Evolutionary conservation across 2,329 filamentous ascomycete species (phyloP), one percentile per base, ranked within the genome.

Genomic region (Cordyceps cateniannulata): DNA sequence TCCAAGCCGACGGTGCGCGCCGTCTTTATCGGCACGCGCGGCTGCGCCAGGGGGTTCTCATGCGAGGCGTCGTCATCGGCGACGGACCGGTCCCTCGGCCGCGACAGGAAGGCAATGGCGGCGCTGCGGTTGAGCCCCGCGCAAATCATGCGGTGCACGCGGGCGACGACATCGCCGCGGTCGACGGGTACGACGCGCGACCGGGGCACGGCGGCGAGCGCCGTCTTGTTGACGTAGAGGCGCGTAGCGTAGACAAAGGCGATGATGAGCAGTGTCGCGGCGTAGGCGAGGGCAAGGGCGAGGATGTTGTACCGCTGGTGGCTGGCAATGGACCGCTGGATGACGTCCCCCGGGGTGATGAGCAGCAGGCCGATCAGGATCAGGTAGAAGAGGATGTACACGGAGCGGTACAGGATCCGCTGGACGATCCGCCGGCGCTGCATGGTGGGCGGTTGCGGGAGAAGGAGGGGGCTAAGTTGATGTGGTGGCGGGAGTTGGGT

Each of bases 201-300:
- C 72, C 93, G 95, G 1, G 95, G 95, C 62, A 99, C 96, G 4
- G 85, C 87, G 20, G 87, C 84, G 9, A 98, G 81, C 9, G 90
- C 86, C 50, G 83, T 89, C 64, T 90, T 86, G 69, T 91, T 96
- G 58, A 93, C 90, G 75, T 93, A 97, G 22, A 97, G 83, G n/a
- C 95, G 83, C 58, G 86, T 85, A 60, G 87, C 83, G 72, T 96
- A 97, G 68, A 97, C 84, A 67, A 96, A 85, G 49, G 85, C 74
- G 48, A 91, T 83, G 58, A 92, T 76, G 50, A 90, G 63, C 50
- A 88, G 78, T 16, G 91, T 91, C 52, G 91, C 77, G 61, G 93
- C 75, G 71, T 96, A 96, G 68, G 84, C 83, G 62, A 89, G 86
- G 59, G 85, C 84, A 66, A 97, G 84, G 69, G 95, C 87, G 76